These are phyloP conservation scores for Spinellus fusiger DNA, from an alignment of 192 early-diverging fungal genomes.

Conservation along the genomic window DNA sequence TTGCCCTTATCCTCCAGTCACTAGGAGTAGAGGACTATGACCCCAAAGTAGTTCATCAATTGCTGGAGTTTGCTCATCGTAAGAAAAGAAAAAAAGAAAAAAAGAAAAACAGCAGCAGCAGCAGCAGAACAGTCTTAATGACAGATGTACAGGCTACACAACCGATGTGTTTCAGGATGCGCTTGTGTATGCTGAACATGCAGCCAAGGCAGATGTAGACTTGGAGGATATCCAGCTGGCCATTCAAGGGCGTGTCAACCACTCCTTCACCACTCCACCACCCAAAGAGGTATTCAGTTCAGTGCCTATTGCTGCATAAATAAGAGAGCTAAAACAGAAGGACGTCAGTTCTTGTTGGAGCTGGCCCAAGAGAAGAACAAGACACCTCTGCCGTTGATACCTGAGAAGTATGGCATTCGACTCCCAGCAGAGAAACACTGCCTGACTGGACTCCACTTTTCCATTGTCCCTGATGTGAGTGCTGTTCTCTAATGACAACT, in stretches of 20 bases:
- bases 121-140: neutral
- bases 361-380: conserved; percentile 74
- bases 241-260: conserved; percentile 85
- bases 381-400: conserved; percentile 68
- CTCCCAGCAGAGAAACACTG: conserved; percentile 71
- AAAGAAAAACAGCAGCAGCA: neutral
- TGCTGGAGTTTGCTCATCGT: conserved; percentile 92
- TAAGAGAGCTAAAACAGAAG: neutral
- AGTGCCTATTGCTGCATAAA: neutral
- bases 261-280: conserved; percentile 87
- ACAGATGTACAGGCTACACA: conserved; percentile 61
- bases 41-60: conserved; percentile 82
- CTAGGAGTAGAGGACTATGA: conserved; percentile 86
- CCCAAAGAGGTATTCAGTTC: conserved; percentile 66
- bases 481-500: neutral
- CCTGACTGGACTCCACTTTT: conserved; percentile 72
- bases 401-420: conserved; percentile 73
- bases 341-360: conserved; percentile 56
- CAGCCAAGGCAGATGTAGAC: conserved; percentile 69
- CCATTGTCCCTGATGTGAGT: conserved; percentile 62
- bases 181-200: conserved; percentile 89
- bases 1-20: conserved; percentile 79
- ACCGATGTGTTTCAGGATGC: conserved; percentile 91
- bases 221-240: conserved; percentile 86
- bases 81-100: conserved; percentile 14